Percentiles rank a stretch among this genome's conserved stretches.
Evolutionary conservation across 306 rosid species (phyloP).

Genomic region (Prunus salicina): DNA sequence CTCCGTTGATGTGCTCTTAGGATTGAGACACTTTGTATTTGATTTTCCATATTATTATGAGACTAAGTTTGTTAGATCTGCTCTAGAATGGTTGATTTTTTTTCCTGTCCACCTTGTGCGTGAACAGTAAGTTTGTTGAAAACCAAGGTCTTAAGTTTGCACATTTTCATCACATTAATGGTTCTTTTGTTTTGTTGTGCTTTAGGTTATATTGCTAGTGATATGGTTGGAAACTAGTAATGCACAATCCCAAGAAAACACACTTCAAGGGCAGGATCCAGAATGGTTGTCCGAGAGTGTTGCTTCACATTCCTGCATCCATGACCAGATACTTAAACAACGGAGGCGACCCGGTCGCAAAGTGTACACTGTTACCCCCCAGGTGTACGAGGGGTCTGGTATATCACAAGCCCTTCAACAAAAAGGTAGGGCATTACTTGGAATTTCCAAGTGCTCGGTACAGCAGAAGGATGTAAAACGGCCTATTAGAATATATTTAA

Average conservation of each 20-base stretch:
- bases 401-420: conserved; percentile 47
- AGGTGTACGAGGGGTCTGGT: conserved; percentile 56
- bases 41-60: background rate
- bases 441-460: conserved; percentile 35
- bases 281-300: conserved; percentile 47
- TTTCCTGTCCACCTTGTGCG: background rate
- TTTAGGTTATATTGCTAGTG: conserved; percentile 65
- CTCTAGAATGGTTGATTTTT: background rate
- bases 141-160: background rate
- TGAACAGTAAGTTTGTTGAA: background rate
- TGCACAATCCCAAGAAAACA: conserved; percentile 42
- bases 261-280: conserved; percentile 38
- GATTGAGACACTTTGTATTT: background rate
- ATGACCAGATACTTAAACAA: conserved; percentile 89
- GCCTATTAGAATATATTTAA: conserved; percentile 90
- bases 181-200: conserved; percentile 15
- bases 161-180: background rate
- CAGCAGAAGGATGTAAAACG: conserved; percentile 56
- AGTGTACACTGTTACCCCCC: conserved; percentile 88
- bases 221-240: conserved; percentile 47
- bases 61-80: conserved; percentile 26
- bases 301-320: conserved; percentile 92
- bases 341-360: conserved; percentile 85
- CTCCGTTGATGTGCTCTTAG: background rate
- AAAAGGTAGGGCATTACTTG: conserved; percentile 81